Conservation (phyloP, 768 basidiomycete species). For the Crucibulum laeve region DNA sequence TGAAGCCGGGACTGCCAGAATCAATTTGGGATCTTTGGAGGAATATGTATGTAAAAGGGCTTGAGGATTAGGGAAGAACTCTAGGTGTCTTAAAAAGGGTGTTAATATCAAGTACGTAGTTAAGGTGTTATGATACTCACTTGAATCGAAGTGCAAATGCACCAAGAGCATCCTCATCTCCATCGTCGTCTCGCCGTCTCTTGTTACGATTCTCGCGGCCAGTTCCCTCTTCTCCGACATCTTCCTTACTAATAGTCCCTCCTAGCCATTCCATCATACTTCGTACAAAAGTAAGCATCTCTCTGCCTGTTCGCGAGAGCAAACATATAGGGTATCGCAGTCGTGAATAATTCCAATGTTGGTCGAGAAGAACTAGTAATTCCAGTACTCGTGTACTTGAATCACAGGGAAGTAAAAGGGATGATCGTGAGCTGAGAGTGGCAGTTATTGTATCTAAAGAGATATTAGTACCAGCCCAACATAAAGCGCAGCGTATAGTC, state of each 20-base stretch:
- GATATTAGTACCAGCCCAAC: neutral
- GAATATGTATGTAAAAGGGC: constrained; percentile 79
- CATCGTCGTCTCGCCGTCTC: constrained; percentile 63
- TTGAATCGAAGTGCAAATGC: constrained; percentile 86
- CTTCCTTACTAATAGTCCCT: constrained; percentile 89
- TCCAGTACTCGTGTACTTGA: constrained; percentile 94
- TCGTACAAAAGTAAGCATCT: constrained; percentile 90
- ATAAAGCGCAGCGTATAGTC: constrained; percentile 6
- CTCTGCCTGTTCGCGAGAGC: constrained; percentile 84
- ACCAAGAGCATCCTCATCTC: constrained; percentile 79
- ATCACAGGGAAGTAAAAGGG: constrained; percentile 88
- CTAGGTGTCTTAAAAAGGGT: constrained; percentile 64
- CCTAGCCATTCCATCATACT: constrained; percentile 99
- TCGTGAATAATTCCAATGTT: constrained; percentile 92
- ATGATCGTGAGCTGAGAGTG: constrained; percentile 76
- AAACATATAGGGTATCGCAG: constrained; percentile 88
- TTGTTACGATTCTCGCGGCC: constrained; percentile 47
- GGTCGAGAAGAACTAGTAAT: constrained; percentile 91
- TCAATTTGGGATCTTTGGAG: constrained; percentile 86
- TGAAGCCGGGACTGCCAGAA: constrained; percentile 89
- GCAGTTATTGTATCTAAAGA: constrained; percentile 78
- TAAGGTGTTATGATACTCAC: constrained; percentile 36
- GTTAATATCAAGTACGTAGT: neutral
- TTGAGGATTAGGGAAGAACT: constrained; percentile 84
- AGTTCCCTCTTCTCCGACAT: constrained; percentile 76